Evolutionary conservation across 805 yeast species (phyloP).

Genomic region (Wickerhamiella allomyrinae): DNA sequence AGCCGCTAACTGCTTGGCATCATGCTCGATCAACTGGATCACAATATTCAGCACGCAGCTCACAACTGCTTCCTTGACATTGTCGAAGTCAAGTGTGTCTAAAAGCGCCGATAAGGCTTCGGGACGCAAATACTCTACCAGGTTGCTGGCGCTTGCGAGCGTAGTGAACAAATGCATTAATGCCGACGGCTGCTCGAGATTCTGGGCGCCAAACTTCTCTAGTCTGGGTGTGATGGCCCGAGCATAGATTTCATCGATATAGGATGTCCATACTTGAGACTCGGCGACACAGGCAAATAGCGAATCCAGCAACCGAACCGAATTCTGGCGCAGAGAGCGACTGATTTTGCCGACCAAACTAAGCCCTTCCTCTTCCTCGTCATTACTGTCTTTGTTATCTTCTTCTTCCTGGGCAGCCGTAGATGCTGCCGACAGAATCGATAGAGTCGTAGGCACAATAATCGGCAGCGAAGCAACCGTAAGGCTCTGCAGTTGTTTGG

Average conservation of each 20-base stretch:
- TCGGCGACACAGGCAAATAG: constrained; percentile 42
- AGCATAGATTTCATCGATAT: constrained; percentile 37
- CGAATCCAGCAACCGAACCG: constrained; percentile 47
- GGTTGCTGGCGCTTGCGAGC: constrained; percentile 37
- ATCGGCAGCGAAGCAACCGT: constrained; percentile 35
- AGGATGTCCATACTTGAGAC: constrained; percentile 38
- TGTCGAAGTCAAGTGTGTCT: constrained; percentile 35
- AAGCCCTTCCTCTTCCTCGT: constrained; percentile 7
- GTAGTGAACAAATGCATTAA: constrained; percentile 48
- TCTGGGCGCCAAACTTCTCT: constrained; percentile 53
- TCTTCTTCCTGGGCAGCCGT: background rate
- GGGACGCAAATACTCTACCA: constrained; percentile 37
- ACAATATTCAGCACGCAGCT: constrained; percentile 41
- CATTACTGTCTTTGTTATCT: constrained; percentile 10
- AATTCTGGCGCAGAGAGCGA: constrained; percentile 47
- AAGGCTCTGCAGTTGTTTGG: constrained; percentile 44
- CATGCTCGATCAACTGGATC: constrained; percentile 10
- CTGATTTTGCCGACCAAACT: constrained; percentile 31
- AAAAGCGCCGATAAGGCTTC: constrained; percentile 43
- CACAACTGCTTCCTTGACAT: constrained; percentile 56
- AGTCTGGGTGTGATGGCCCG: constrained; percentile 52
- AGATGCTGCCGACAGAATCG: constrained; percentile 1
- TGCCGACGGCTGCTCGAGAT: constrained; percentile 71
- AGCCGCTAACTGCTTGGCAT: background rate
- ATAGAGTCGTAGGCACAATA: constrained; percentile 41